These are phyloP conservation scores for Suillus placidus DNA, from an alignment of 768 basidiomycete genomes.

Conservation along the genomic window DNA sequence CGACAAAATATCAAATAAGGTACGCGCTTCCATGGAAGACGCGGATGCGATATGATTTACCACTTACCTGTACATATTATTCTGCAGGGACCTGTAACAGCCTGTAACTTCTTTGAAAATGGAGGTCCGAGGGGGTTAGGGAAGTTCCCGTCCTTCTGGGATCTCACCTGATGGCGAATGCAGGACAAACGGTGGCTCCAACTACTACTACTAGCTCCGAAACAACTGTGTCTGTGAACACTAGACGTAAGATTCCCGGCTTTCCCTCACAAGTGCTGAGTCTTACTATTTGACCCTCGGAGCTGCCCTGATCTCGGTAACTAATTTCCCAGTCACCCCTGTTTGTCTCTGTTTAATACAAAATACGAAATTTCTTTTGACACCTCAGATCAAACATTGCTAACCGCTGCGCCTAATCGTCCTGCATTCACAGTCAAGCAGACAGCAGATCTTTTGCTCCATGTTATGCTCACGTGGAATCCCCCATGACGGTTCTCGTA, in stretches of 20 bases:
- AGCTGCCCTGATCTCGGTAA: not conserved
- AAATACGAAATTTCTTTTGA: not conserved
- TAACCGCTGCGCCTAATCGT: too few relatives aligned
- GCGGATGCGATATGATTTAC: not conserved
- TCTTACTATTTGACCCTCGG: not conserved
- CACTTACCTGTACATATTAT: conserved; percentile 9
- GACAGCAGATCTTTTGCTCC: not conserved
- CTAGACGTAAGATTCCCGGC: not conserved
- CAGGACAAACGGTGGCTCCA: not conserved
- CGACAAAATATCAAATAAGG: conserved; percentile 13
- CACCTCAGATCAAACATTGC: not conserved
- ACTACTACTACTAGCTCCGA: not conserved
- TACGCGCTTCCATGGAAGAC: conserved; percentile 19
- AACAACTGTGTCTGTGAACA: not conserved
- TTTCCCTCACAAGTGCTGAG: not conserved
- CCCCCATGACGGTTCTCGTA: conserved; percentile 27
- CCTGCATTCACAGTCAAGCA: not conserved
- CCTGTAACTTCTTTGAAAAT: not conserved
- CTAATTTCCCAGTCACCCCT: not conserved
- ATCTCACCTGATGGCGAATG: not conserved
- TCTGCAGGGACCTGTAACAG: conserved; percentile 7
- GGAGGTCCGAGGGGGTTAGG: conserved; percentile 2
- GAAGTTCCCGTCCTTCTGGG: not conserved
- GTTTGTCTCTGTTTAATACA: conserved; percentile 2
- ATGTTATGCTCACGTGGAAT: not conserved